These are phyloP conservation scores for Daldinia sp. DNA, from an alignment of 2,329 filamentous ascomycete genomes.

Conservation along the genomic window DNA sequence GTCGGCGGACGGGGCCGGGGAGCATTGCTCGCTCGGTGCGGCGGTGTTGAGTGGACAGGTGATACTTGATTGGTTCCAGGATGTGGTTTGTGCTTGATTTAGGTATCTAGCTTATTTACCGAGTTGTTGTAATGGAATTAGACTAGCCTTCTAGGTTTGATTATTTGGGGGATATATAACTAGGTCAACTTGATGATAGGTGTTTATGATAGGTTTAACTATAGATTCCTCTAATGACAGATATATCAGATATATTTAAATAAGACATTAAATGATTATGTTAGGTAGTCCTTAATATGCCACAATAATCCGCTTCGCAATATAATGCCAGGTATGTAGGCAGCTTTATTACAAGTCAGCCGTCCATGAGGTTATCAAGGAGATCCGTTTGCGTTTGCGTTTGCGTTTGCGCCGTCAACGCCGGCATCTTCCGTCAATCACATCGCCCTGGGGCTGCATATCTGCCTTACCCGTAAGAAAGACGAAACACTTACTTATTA, in stretches of 20 bases:
- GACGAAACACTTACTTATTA: background rate
- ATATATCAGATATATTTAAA: background rate
- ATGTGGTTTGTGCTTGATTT: constrained; percentile 18
- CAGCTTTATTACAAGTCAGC: too few species aligned
- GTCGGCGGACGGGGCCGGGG: constrained; percentile 38
- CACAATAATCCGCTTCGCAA: too few species aligned
- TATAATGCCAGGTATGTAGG: too few species aligned
- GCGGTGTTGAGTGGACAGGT: constrained; percentile 35
- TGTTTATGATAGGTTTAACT: background rate
- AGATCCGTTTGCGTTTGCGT: background rate
- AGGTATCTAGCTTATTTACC: background rate
- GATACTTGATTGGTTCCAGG: constrained; percentile 45
- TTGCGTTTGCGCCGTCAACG: background rate
- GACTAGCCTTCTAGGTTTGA: background rate
- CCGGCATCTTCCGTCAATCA: background rate
- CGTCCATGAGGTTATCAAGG: background rate
- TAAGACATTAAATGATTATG: background rate
- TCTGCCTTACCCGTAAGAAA: background rate
- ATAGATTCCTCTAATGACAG: background rate
- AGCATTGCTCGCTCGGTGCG: constrained; percentile 47
- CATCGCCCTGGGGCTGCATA: background rate
- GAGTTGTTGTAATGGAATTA: background rate
- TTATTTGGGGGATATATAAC: background rate
- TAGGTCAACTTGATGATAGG: background rate
- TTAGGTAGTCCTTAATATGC: too few species aligned